Evolutionary conservation across 805 yeast genomes (phyloP), one percentile per base, ranked within the genome.

Genomic region (Kazachstania kunashirensis): DNA sequence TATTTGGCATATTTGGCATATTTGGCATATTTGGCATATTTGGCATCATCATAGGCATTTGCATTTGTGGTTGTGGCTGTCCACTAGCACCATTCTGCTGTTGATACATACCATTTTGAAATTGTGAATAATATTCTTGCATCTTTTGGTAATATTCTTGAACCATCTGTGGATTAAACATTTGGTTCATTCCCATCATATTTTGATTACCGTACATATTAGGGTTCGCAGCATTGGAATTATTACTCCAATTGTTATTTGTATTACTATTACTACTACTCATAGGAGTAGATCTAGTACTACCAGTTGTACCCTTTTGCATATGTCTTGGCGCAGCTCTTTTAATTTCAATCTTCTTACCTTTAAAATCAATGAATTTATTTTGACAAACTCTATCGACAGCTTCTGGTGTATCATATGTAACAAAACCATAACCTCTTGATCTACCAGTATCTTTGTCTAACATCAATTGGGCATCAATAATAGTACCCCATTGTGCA

Each of bases 381-480:
- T 80, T 81, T 40, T 77, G 80, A 38, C 92, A 78, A 38, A 84
- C 94, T 48, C 77, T 71, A 52, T 88, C 96, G 31, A 89, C 96
- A 12, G 96, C 96, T 31, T 81, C 88, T 16, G 95, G 94, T 14
- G 94, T 75, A 54, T 89, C 97, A 62, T 82, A 89, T 11, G 98
- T 89, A 45, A 89, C 86, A 60, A 89, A 89, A 1, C 98, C 98
- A 60, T 86, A 89, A 18, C 98, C 98, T 65, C 97, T 75, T 2
- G 96, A 85, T 54, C 94, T 76, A 41, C 97, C 96, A 4, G 96
- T 84, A 59, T 88, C 96, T 62, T 89, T 92, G 61, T 89, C 96
- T 48, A 89, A 74, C 98, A 89, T 89, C 48, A 89, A 73, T 63
- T 88, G 96, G 34, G 96, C 95, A 62, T 92, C 97, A 50, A 89